phyloP scores from a whole-genome alignment of 2,329 filamentous ascomycete genomes.

The Paecilomyces niveus region DNA sequence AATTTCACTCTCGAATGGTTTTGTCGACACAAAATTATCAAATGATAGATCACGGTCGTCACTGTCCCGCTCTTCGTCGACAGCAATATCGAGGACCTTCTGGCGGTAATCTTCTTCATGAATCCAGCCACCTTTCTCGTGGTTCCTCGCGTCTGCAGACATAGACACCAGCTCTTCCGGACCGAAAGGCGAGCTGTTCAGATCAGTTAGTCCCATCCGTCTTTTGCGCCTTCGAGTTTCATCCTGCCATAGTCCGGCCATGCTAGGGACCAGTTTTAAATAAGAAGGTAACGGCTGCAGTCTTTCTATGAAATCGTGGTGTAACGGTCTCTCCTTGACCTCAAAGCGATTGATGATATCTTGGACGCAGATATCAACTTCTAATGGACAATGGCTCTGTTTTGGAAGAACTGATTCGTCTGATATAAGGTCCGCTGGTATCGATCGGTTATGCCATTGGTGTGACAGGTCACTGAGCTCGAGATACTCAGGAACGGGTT shows the following conservation, averaged over 20 bases:
- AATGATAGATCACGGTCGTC: constrained; percentile 47
- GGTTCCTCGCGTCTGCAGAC: constrained; percentile 72
- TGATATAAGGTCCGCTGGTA: constrained; percentile 53
- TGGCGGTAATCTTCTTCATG: constrained; percentile 78
- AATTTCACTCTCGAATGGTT: constrained; percentile 52
- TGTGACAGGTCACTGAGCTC: constrained; percentile 56
- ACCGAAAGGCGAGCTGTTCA: constrained; percentile 69
- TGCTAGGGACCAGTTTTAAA: constrained; percentile 82
- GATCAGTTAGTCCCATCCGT: constrained; percentile 57
- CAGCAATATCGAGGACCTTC: constrained; percentile 56
- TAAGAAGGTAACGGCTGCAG: constrained; percentile 55
- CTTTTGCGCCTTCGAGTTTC: constrained; percentile 73
- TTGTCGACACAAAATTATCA: constrained; percentile 55
- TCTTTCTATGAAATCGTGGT: constrained; percentile 79
- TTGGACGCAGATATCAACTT: constrained; percentile 83
- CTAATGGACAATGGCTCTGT: constrained; percentile 79
- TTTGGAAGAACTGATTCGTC: constrained; percentile 61
- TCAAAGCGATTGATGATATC: constrained; percentile 76
- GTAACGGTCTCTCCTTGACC: constrained; percentile 69
- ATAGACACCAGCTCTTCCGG: constrained; percentile 78
- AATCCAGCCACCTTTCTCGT: constrained; percentile 75
- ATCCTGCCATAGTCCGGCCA: constrained; percentile 89
- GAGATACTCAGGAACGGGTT: constrained; percentile 65
- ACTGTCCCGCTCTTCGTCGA: constrained; percentile 52
- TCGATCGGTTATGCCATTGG: constrained; percentile 72